These are phyloP conservation scores for Usnea hakonensis DNA, from an alignment of 495 filamentous ascomycete species.

Conservation along the genomic window DNA sequence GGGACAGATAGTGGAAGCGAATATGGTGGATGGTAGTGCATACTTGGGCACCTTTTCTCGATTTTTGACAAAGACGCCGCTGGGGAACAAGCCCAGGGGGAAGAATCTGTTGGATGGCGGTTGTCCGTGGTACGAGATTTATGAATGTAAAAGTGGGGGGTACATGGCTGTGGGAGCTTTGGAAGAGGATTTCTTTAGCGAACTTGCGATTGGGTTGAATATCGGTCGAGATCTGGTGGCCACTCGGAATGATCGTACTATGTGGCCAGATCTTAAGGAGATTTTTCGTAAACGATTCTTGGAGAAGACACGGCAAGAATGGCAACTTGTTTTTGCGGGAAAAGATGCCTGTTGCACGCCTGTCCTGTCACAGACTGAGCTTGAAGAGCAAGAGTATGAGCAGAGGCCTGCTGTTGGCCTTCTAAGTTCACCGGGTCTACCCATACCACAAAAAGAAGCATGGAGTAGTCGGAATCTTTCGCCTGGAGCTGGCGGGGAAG, in stretches of 20 bases:
- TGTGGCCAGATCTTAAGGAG: constrained; percentile 57
- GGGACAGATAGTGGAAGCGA: constrained; percentile 86
- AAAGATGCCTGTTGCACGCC: constrained; percentile 90
- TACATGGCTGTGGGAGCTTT: constrained; percentile 89
- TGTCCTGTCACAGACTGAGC: constrained; percentile 64
- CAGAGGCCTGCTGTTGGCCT: constrained; percentile 70
- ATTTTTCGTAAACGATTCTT: constrained; percentile 59
- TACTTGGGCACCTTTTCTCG: constrained; percentile 72
- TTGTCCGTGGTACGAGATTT: constrained; percentile 80
- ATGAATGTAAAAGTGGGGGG: constrained; percentile 71
- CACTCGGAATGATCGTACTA: constrained; percentile 44
- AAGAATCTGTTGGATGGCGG: constrained; percentile 76
- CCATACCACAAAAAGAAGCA: constrained; percentile 50
- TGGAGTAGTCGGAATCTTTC: constrained; percentile 54
- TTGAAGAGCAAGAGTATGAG: constrained; percentile 60
- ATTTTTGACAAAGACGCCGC: constrained; percentile 47
- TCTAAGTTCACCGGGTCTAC: constrained; percentile 52
- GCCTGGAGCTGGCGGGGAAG: constrained; percentile 64
- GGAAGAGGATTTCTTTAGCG: constrained; percentile 75
- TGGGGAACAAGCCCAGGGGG: constrained; percentile 58
- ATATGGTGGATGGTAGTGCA: constrained; percentile 87
- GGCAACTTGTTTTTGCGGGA: constrained; percentile 79
- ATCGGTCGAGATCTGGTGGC: constrained; percentile 43
- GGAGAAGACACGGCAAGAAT: constrained; percentile 66
- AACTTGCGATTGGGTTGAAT: constrained; percentile 56